A percentile compares a stretch with the other conserved stretches of the same genome.
phyloP scores from a whole-genome alignment of 306 rosid genomes.

The Biancaea sappan region DNA sequence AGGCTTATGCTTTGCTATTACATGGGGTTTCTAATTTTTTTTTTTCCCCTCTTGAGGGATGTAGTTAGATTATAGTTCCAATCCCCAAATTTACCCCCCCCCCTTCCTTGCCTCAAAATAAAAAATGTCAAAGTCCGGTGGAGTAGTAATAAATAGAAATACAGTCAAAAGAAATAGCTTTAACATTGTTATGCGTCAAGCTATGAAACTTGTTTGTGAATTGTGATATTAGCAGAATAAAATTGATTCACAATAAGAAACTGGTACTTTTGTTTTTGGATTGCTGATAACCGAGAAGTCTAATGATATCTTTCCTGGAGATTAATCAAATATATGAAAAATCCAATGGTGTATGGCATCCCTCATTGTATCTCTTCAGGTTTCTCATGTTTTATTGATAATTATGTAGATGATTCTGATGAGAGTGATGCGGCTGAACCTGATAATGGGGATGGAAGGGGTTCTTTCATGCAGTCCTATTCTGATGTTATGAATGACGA shows the following conservation, averaged over 20 bases:
- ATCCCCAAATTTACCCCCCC: too few relatives aligned
- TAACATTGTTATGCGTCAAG: background rate
- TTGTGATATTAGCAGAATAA: conserved; percentile 14
- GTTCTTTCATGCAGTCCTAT: conserved; percentile 69
- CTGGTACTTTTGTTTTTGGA: conserved; percentile 13
- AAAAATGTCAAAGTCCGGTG: too few relatives aligned
- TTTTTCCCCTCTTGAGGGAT: background rate
- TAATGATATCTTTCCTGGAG: conserved; percentile 5
- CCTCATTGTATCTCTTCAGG: conserved; percentile 7
- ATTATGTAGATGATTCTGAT: conserved; percentile 67
- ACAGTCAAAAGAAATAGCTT: background rate
- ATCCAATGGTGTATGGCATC: conserved; percentile 6
- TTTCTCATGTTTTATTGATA: conserved; percentile 23
- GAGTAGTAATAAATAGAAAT: background rate
- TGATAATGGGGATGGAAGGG: conserved; percentile 46
- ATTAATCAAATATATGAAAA: conserved; percentile 16
- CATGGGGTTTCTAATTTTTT: background rate
- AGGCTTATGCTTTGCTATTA: background rate
- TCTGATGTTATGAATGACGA: conserved; percentile 73
- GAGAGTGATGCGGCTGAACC: conserved; percentile 58
- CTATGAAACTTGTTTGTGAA: conserved; percentile 7
- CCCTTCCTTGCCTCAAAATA: too few relatives aligned
- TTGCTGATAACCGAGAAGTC: conserved; percentile 11
- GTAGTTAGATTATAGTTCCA: background rate
- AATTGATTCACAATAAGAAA: conserved; percentile 14